Evolutionary conservation across 2,329 filamentous ascomycete genomes (phyloP), one percentile per base, ranked within the genome.

Genomic region (Cryphonectria radicalis): DNA sequence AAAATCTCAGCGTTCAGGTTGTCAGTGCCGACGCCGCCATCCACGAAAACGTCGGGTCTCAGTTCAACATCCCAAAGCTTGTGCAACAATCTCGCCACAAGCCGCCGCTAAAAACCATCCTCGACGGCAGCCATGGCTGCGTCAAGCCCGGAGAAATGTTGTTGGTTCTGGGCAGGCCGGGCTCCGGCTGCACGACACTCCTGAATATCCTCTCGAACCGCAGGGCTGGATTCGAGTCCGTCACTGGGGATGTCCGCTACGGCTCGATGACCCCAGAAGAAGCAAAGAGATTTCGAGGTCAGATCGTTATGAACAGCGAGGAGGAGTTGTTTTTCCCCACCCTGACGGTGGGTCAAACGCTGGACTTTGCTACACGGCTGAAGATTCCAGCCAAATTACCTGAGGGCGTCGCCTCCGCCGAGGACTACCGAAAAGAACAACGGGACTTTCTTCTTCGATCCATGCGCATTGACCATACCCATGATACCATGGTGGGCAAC

Each of bases 121-220:
- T 94, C 32, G 86, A 91, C 67, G 84, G 88, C 75, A 88, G 86
- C 70, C 87, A 90, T 77, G 91, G 91, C 14, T 92, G 90, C 74
- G 88, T 93, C 66, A 90, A 90, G 77, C 91, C 91, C 0, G 92
- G 91, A 28, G 90, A 93, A 79, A 92, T 93, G 91, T 80, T 92
- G 1, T 81, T 93, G 0, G 90, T 93, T 0, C 82, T 93, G 0
- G 91, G 91, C 3, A 85, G 90, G 0, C 91, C 91, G 0, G 91
- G 91, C 0, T 64, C 65, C n/a, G 69, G 69, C 17, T 71, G 69
- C 11, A 68, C 69, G 0, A 92, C 91, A 0, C 83, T 94, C 22
- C 83, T 94, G 63, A 93, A 92, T 76, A 84, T 92, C 75, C 83
- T 94, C 6, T 85, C 90, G 66, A 93, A 93, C 76, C 85, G 88